Evolutionary conservation across 805 yeast genomes (phyloP).

Genomic region (Candida glaebosa): DNA sequence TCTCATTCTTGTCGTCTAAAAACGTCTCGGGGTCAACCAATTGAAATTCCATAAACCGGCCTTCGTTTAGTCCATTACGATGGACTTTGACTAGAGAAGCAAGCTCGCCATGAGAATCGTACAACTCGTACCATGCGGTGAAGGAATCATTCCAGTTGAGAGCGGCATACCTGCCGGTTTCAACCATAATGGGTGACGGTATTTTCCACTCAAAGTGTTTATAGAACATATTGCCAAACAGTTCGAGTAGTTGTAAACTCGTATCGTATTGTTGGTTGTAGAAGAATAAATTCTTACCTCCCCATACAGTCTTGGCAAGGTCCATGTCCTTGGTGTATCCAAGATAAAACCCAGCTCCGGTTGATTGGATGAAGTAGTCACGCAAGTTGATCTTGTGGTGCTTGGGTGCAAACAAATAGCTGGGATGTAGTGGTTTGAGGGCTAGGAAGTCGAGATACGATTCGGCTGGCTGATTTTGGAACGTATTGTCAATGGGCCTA

Average conservation of each 20-base stretch:
- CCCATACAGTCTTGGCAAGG: conserved; percentile 15
- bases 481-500: conserved; percentile 12
- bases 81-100: conserved; percentile 20
- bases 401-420: conserved; percentile 19
- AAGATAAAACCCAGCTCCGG: conserved; percentile 31
- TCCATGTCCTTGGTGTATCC: conserved; percentile 16
- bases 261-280: conserved; percentile 16
- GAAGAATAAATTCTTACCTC: conserved; percentile 20
- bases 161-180: conserved; percentile 7
- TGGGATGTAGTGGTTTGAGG: conserved; percentile 7
- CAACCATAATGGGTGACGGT: conserved; percentile 20
- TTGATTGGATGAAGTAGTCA: conserved; percentile 22
- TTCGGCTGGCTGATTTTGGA: background rate
- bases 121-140: conserved; percentile 34
- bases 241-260: conserved; percentile 13
- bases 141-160: conserved; percentile 30
- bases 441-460: conserved; percentile 15
- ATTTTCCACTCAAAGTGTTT: conserved; percentile 21
- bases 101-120: conserved; percentile 31
- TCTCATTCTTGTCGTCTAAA: conserved; percentile 29
- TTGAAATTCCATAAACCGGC: conserved; percentile 16
- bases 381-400: conserved; percentile 23
- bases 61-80: conserved; percentile 18
- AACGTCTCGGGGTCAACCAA: conserved; percentile 29
- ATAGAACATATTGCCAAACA: conserved; percentile 19